A percentile compares a stretch with the other conserved stretches of the same genome.
These are phyloP conservation scores for Carpinus viminea DNA, from an alignment of 306 rosid species.

Conservation along the genomic window DNA sequence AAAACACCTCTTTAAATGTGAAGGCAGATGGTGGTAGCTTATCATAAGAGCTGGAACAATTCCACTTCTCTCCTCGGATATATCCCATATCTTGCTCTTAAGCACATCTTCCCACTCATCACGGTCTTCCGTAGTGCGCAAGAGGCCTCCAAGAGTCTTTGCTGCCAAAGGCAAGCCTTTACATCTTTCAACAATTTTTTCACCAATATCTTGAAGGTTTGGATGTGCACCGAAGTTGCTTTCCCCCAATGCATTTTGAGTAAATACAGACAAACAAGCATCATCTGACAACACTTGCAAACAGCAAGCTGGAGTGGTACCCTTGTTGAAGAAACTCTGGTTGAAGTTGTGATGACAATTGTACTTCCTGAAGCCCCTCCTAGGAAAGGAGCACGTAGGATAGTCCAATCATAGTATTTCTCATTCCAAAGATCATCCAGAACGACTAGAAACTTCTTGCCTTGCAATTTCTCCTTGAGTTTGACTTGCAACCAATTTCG, in stretches of 20 bases:
- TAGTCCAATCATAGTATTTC: not conserved
- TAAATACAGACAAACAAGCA: conserved; percentile 22
- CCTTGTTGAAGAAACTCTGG: not conserved
- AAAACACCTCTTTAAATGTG: too few relatives aligned
- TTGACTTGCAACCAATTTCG: not conserved
- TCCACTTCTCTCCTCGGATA: too few relatives aligned
- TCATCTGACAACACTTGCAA: not conserved
- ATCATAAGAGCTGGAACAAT: too few relatives aligned
- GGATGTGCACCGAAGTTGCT: not conserved
- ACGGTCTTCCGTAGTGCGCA: too few relatives aligned
- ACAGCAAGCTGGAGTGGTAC: not conserved
- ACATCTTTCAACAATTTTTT: conserved; percentile 6
- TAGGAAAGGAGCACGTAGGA: not conserved
- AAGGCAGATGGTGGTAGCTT: too few relatives aligned
- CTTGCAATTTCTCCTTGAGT: not conserved
- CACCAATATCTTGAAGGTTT: not conserved
- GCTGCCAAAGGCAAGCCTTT: conserved; percentile 8
- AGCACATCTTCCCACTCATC: too few relatives aligned
- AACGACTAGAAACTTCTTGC: not conserved
- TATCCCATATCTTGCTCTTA: too few relatives aligned
- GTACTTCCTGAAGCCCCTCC: conserved; percentile 3
- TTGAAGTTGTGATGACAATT: conserved; percentile 30
- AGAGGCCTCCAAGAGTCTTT: too few relatives aligned
- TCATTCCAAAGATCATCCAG: not conserved
- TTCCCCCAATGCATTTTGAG: not conserved